Base-by-base conservation (phyloP, 495 filamentous ascomycete genomes). In the Choiromyces venosus region DNA sequence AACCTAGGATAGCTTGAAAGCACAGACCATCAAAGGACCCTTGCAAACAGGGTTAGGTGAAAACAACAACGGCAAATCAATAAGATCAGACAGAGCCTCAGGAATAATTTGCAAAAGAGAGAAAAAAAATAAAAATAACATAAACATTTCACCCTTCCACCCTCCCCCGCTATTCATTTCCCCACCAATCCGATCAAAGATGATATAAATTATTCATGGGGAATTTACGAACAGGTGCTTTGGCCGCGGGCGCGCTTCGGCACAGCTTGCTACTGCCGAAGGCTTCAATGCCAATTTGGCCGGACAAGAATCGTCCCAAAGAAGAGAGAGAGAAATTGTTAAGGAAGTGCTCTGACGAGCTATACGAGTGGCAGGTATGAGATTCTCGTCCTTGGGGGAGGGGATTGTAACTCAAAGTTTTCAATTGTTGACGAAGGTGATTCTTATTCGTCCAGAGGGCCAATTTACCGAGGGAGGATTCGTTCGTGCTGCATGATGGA, bases 401-500 rank as follows among this genome's bases (percentile, higher is more conserved):
- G 37, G 25, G 16, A 61, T 33, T 29, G 39, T 36, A 46, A 37
- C 12, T 61, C 6, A 25, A 37, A 68, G 8, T 8, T 9, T 35
- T 56, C 35, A 67, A 35, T 37, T 37, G 18, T 42, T 29, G 52
- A 33, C 35, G 10, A 39, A 12, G 82, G n/a, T 8, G 9, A n/a
- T 4, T 61, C 29, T 33, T 25, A 4, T 33, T 61, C 21, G 10
- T 74, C n/a, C 64, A 77, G 75, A 77, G 56, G 35, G 69, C 66
- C n/a, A 44, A 86, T 52, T 85, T 89, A 68, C 86, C 88, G 67
- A 85, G 84, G 67, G 82, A 87, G 46, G 82, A 87, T 66, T 83
- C 85, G 16, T 98, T 97, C 78, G 84, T 93, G 16, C 86, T 99
- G 16, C 94, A 98, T 83, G 95, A 99, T 89, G 95, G 95, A 0